Evolutionary conservation across 129 eudicot species (phyloP), one percentile per base, ranked within the genome.

Genomic region (Dittrichia graveolens): DNA sequence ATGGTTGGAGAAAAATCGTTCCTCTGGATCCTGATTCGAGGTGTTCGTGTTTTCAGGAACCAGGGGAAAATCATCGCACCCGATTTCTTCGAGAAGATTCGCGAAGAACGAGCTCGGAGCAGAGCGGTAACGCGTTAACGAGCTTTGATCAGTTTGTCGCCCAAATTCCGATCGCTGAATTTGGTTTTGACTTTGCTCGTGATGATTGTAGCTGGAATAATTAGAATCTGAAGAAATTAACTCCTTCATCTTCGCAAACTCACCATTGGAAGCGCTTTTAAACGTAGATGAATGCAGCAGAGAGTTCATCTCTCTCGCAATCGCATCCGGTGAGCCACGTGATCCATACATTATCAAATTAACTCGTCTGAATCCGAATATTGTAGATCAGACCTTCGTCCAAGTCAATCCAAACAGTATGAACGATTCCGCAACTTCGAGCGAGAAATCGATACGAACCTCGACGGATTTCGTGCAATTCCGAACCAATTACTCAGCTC

Each of bases 101-200:
- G 83, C 84, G 13, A 73, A 83, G 52, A 82, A 81, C 0, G 91
- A 79, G 60, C 91, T 87, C 5, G 96, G 96, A 16, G 96, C 96
- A 7, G 96, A 90, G 9, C 92, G 81, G 37, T 71, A 85, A 8
- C 88, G 77, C 61, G 67, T 73, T 35, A 88, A 38, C 31, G 78
- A 49, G 76, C 48, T 61, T 56, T 24, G 31, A 24, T 77, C 63
- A 7, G 15, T 49, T 59, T 69, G 81, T 12, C 67, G 39, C 7
- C 48, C 14, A 11, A 62, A 14, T 7, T 19, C 59, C 31, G 61
- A 3, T 12, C n/a, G 70, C 2, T 53, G 75, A 45, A 46, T 38
- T 10, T 60, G 77, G 39, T 75, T 65, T 0, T 69, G 61, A 3
- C 53, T 52, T 1, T 47, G 68, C 8, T 54, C 16, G n/a, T 75